phyloP scores from a whole-genome alignment of 208 protist species.

The Polymyxa betae region DNA sequence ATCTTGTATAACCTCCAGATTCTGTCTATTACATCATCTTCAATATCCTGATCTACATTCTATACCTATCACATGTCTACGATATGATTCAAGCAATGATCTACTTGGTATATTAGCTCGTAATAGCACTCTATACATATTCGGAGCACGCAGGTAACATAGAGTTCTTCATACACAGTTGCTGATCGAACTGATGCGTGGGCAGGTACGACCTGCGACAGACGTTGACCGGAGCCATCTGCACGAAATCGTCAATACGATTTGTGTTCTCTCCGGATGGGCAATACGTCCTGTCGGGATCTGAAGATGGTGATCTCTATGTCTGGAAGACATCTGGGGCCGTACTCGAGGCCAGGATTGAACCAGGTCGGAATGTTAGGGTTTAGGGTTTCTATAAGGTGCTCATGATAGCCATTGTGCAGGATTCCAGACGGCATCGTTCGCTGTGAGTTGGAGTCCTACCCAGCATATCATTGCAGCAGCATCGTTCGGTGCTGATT shows the following conservation, averaged over 20 bases:
- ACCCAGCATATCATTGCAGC: background rate
- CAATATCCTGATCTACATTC: background rate
- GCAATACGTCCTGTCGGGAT: background rate
- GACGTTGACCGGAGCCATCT: background rate
- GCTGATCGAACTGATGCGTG: background rate
- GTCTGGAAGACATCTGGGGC: background rate
- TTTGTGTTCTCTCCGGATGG: conserved; percentile 17
- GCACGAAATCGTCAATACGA: background rate
- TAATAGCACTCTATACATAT: background rate
- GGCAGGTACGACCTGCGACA: conserved; percentile 13
- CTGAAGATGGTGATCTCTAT: background rate
- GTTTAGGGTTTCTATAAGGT: background rate
- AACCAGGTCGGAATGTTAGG: background rate
- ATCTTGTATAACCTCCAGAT: background rate
- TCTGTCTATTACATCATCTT: background rate
- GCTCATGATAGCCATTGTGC: background rate
- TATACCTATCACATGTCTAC: background rate
- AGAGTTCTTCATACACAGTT: background rate
- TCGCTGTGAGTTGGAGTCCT: background rate
- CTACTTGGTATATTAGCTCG: background rate
- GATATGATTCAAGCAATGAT: background rate
- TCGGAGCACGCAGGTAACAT: background rate
- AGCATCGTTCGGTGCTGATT: conserved; percentile 27
- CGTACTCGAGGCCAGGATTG: background rate
- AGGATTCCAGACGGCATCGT: background rate